Conservation (phyloP, 306 rosid genomes). For the Psophocarpus tetragonolobus region DNA sequence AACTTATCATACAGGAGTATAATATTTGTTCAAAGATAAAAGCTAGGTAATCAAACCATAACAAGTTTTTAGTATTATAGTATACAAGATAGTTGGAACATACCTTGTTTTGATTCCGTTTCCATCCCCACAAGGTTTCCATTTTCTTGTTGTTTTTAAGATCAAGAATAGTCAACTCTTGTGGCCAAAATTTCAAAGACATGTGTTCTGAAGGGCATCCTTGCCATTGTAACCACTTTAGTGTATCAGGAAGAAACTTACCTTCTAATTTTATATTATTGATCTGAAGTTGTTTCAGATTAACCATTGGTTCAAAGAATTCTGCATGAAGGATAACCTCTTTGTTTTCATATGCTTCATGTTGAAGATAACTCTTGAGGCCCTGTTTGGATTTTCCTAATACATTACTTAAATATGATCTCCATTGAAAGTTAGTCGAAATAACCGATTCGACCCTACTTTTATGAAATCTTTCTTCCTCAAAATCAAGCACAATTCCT, state of each 20-base stretch:
- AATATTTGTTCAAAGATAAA: background rate
- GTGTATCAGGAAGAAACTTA: constrained; percentile 44
- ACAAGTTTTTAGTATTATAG: background rate
- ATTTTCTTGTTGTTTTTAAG: constrained; percentile 54
- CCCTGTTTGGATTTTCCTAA: background rate
- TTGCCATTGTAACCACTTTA: constrained; percentile 78
- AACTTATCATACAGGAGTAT: background rate
- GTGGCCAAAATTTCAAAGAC: constrained; percentile 50
- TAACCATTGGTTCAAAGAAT: constrained; percentile 48
- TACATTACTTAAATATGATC: background rate
- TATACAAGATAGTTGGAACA: background rate
- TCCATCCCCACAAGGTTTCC: constrained; percentile 39
- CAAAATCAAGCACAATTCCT: constrained; percentile 59
- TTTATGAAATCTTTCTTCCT: background rate
- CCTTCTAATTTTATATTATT: constrained; percentile 58
- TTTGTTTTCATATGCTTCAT: constrained; percentile 29
- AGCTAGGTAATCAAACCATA: background rate
- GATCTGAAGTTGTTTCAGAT: constrained; percentile 58
- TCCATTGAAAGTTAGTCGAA: background rate
- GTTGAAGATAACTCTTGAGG: constrained; percentile 1
- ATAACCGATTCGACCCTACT: constrained; percentile 30
- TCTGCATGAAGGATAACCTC: constrained; percentile 37
- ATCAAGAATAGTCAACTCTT: constrained; percentile 59
- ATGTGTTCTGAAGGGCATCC: constrained; percentile 51
- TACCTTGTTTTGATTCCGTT: constrained; percentile 34